Evolutionary conservation across 2,329 filamentous ascomycete species (phyloP).

Genomic region (Aspergillus sp.): DNA sequence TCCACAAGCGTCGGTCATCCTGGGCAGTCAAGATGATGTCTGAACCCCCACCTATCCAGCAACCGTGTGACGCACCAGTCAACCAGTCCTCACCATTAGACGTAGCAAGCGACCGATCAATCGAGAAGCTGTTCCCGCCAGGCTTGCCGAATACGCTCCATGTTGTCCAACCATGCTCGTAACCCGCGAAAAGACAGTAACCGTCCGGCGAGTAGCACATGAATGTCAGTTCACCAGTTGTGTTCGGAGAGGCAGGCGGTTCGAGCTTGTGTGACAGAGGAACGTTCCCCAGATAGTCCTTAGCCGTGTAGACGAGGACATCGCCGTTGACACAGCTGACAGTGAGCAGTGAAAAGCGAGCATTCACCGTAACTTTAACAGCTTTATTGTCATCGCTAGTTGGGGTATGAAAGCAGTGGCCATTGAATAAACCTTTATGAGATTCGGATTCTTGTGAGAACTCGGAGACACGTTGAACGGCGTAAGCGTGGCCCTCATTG

Average conservation of each 20-base stretch:
- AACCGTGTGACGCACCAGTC: slow-evolving; percentile 71
- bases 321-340: slow-evolving; percentile 77
- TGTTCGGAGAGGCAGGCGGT: slow-evolving; percentile 64
- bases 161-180: slow-evolving; percentile 86
- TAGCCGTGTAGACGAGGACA: slow-evolving; percentile 85
- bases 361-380: slow-evolving; percentile 80
- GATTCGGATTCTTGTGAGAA: slow-evolving; percentile 45
- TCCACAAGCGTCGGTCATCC: slow-evolving; percentile 77
- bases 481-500: slow-evolving; percentile 82
- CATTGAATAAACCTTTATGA: slow-evolving; percentile 73
- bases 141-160: slow-evolving; percentile 98
- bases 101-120: slow-evolving; percentile 63
- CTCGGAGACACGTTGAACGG: slow-evolving; percentile 70
- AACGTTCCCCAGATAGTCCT: slow-evolving; percentile 92
- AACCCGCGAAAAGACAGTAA: slow-evolving; percentile 92
- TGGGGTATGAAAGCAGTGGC: slow-evolving; percentile 85
- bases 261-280: slow-evolving; percentile 77
- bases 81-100: slow-evolving; percentile 81
- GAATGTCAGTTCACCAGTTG: slow-evolving; percentile 70
- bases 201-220: slow-evolving; percentile 91
- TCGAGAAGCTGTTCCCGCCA: slow-evolving; percentile 77
- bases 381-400: slow-evolving; percentile 61
- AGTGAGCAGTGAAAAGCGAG: slow-evolving; percentile 88
- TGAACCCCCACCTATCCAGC: slow-evolving; percentile 85
- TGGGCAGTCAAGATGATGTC: slow-evolving; percentile 74